Evolutionary conservation across 805 yeast genomes (phyloP), one percentile per base, ranked within the genome.

Genomic region (Yarrowia yakushimensis): DNA sequence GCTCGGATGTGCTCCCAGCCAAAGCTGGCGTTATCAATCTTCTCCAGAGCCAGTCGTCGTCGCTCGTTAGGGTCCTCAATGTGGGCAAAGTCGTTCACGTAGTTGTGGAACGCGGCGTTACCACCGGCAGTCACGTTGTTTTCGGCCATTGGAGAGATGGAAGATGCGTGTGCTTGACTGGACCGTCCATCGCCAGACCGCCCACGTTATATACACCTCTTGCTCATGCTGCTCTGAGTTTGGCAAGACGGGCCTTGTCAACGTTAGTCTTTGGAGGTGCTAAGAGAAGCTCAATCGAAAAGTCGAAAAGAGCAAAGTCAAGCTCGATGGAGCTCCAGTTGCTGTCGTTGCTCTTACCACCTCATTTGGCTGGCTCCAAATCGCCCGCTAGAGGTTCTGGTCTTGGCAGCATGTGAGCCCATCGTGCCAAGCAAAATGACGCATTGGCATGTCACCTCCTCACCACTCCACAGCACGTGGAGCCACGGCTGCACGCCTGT

Each of bases 1-100:
- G 79, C 79, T 71, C 79, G 78, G 48, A 82, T 74, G 69, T 82
- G 85, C 67, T 83, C 80, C 85, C 85, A 81, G 45, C 84, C 82
- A 66, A 82, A 82, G 22, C 81, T 81, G 60, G 83, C 82, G 65
- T 79, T 78, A 71, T 82, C 85, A 65, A 82, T 81, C 68, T 81
- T 82, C 71, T 81, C 85, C 70, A 82, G 77, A 34, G 85, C 85
- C 69, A 82, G 77, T 73, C 85, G 78, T 72, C 84, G 79, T 72
- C 85, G 79, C 72, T 82, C 85, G 66, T 79, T 74, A 27, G 85
- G 85, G 69, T 82, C 85, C 63, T 79, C 81, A 63, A 82, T 77
- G 69, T 82, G 83, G 64, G 84, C 83, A 66, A 77, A 82, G 67
- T 82, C 81, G 41, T 77, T 80, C 60, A 80, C 68, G 70, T 79